Conservation (phyloP, 306 rosid species). For the Lagenaria siceraria region DNA sequence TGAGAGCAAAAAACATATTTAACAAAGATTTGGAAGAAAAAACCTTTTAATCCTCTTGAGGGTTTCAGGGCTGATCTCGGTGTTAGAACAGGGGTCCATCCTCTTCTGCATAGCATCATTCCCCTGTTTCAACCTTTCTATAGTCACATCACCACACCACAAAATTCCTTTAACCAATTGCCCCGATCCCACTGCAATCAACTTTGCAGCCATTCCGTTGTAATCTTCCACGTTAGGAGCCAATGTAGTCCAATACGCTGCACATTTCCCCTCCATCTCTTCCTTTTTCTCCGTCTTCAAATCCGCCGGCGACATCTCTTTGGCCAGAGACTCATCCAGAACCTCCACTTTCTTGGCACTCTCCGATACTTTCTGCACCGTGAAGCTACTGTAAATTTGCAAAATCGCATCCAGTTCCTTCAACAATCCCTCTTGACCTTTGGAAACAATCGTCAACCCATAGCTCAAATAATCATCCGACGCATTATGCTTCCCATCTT, state of each 20-base stretch:
- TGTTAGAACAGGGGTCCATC: slow-evolving; percentile 25
- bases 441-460: slow-evolving; percentile 75
- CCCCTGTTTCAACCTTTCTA: slow-evolving; percentile 77
- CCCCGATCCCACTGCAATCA: slow-evolving; percentile 73
- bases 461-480: slow-evolving; percentile 36
- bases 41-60: slow-evolving; percentile 78
- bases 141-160: slow-evolving; percentile 96
- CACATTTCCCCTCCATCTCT: slow-evolving; percentile 48
- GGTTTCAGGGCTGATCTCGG: slow-evolving; percentile 62
- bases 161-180: slow-evolving; percentile 68
- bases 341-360: slow-evolving; percentile 50
- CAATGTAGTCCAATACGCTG: slow-evolving; percentile 87
- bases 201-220: slow-evolving; percentile 52
- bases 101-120: slow-evolving; percentile 66
- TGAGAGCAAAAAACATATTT: background rate
- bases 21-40: background rate
- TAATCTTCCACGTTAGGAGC: slow-evolving; percentile 96
- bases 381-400: slow-evolving; percentile 37
- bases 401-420: slow-evolving; percentile 45
- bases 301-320: slow-evolving; percentile 57
- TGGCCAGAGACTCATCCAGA: slow-evolving; percentile 45
- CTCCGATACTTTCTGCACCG: slow-evolving; percentile 63
- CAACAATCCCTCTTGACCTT: slow-evolving; percentile 56
- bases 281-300: slow-evolving; percentile 53
- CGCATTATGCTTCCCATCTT: slow-evolving; percentile 7